Evolutionary conservation across 1,139 yeast genomes (phyloP), one percentile per base, ranked within the genome.

Genomic region (Nakaseomyces uthaithaninus): DNA sequence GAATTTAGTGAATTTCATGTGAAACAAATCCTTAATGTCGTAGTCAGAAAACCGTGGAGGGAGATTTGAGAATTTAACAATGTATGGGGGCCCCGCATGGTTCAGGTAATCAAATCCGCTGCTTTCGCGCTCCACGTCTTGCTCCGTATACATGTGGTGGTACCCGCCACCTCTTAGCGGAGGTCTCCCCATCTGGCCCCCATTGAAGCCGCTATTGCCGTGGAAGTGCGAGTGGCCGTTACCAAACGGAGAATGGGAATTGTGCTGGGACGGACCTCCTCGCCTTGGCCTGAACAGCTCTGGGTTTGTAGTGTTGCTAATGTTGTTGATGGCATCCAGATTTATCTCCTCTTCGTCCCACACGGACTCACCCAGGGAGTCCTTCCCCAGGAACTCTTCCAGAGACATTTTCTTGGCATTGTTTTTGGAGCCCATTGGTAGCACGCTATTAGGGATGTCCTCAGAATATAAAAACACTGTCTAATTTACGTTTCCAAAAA

Each of bases 21-120:
- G 55, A 44, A 65, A 60, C 24, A 65, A 46, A 39, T 64, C 67
- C 31, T 53, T 55, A 14, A 65, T 58, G 33, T 64, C 61, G 11
- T 46, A 53, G 40, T 57, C 50, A 3, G 64, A 59, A 44, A 65
- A 64, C 35, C 47, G 54, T 9, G 60, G 54, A 4, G 80, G 80
- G 36, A 76, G 58, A 45, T 73, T 71, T 14, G 71, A 55, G 36
- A 77, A 59, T 51, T 77, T 77, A 31, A 74, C 69, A 36, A 77
- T 77, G 54, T 67, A 77, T 3, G 83, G 84, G 1, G 80, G 79
- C 0, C 61, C 59, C 26, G 49, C 45, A 20, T 45, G 44, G 4
- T 12, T 20, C 35, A 31, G 11, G 15, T 31, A 19, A 12, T 31
- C 35, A 31, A 27, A 45, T 42, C 39, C 40, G 40, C 44, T 22